Evolutionary conservation across 441 rosid genomes (phyloP).

Genomic region (Corymbia calophylla): DNA sequence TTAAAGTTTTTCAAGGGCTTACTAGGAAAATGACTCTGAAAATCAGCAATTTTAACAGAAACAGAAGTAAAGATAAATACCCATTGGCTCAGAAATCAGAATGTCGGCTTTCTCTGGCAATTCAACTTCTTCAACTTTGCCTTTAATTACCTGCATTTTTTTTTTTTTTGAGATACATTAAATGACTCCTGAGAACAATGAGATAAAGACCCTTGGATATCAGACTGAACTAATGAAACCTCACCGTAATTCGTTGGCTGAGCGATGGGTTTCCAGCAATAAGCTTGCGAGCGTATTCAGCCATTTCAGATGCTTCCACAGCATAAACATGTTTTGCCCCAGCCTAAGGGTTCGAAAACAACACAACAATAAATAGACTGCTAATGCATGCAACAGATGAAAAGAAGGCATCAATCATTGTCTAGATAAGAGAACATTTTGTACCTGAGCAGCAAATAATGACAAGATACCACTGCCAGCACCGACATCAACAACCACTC

Average conservation of each 20-base stretch:
- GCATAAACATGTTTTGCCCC: conserved; percentile 99
- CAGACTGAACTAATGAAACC: conserved; percentile 1
- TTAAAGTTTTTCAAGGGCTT: neutral
- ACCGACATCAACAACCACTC: conserved; percentile 94
- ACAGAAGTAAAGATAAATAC: conserved; percentile 25
- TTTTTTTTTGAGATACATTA: neutral
- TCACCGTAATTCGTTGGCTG: conserved; percentile 82
- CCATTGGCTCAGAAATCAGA: conserved; percentile 97
- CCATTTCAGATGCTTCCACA: conserved; percentile 98
- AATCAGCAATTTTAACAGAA: neutral
- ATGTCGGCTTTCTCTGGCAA: conserved; percentile 96
- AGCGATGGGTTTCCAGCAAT: conserved; percentile 81
- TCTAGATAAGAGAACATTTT: neutral
- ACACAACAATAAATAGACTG: neutral
- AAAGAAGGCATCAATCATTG: neutral
- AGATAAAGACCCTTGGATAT: conserved; percentile 6
- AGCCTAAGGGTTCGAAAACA: conserved; percentile 38
- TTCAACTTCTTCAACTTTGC: conserved; percentile 90
- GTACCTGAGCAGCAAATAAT: conserved; percentile 93
- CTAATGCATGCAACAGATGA: neutral
- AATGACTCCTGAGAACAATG: conserved; percentile 8
- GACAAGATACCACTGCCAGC: conserved; percentile 98
- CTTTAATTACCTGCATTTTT: conserved; percentile 70
- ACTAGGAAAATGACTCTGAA: neutral
- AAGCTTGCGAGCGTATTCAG: conserved; percentile 89